phyloP scores from a whole-genome alignment of 148 eudicot species.

The Spergularia bocconei region DNA sequence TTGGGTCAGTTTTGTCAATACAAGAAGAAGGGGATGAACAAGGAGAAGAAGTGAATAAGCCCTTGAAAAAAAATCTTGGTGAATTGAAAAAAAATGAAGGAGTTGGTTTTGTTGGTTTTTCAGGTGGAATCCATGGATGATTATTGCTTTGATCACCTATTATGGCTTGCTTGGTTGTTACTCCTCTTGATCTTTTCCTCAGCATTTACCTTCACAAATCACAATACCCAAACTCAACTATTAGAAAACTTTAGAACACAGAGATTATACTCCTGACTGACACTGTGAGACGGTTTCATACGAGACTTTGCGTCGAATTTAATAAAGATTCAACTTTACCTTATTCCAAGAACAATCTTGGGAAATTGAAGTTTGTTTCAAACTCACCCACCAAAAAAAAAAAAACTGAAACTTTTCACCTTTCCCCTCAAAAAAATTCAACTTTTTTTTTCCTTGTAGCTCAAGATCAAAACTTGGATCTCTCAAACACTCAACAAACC shows the following conservation, averaged over 20 bases:
- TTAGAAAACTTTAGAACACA: not conserved
- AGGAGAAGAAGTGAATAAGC: constrained; percentile 30
- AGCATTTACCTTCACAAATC: constrained; percentile 40
- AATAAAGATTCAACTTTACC: constrained; percentile 9
- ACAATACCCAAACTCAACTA: not conserved
- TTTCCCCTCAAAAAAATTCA: constrained; percentile 15
- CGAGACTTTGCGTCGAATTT: too few relatives aligned
- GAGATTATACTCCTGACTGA: too few relatives aligned
- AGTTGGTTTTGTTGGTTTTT: constrained; percentile 43
- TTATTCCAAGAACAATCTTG: constrained; percentile 28
- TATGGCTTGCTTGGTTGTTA: constrained; percentile 46
- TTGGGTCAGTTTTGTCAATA: constrained; percentile 26
- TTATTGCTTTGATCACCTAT: constrained; percentile 45
- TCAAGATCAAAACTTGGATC: constrained; percentile 31
- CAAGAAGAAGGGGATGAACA: constrained; percentile 6
- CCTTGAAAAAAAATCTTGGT: constrained; percentile 50
- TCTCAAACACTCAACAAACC: constrained; percentile 11
- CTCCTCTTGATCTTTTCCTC: constrained; percentile 70
- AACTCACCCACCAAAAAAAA: not conserved
- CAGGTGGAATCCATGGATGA: constrained; percentile 37
- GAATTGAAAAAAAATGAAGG: constrained; percentile 52
- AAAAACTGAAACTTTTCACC: not conserved
- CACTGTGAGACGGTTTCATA: too few relatives aligned
- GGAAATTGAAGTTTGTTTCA: constrained; percentile 3
- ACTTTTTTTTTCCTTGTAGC: not conserved